Evolutionary conservation across 2,329 filamentous ascomycete genomes (phyloP).

Genomic region (Elsinoe arachidis): DNA sequence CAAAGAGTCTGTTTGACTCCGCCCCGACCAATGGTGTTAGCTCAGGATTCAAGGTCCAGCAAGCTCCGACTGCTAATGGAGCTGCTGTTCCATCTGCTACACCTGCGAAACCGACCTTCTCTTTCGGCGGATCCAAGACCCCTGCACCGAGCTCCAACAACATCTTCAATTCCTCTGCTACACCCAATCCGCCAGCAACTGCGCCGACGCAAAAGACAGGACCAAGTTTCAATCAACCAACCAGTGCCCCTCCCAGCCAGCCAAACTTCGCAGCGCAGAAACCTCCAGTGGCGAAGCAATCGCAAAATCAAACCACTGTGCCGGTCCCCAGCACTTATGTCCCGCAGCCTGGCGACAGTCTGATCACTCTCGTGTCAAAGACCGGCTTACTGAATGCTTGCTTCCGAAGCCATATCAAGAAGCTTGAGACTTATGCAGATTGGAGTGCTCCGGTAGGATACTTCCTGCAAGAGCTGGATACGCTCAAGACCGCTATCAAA

Average conservation of each 20-base stretch:
- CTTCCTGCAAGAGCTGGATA: conserved; percentile 4
- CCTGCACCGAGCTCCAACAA: conserved; percentile 2
- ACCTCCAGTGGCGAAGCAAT: not conserved
- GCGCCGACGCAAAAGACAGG: conserved; percentile 2
- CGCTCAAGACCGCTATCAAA: not conserved
- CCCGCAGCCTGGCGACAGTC: not conserved
- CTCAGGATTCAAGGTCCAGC: not conserved
- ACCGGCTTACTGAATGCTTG: conserved; percentile 1
- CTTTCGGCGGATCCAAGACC: conserved; percentile 2
- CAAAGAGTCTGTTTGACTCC: not conserved
- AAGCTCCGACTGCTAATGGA: not conserved
- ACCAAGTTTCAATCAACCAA: not conserved
- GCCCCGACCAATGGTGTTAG: not conserved
- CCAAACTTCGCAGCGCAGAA: not conserved
- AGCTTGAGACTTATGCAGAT: not conserved
- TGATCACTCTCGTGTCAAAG: conserved; percentile 1
- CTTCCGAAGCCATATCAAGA: conserved; percentile 7
- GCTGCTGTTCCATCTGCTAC: not conserved
- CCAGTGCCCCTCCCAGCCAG: not conserved
- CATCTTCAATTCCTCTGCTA: not conserved
- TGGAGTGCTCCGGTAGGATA: conserved; percentile 4
- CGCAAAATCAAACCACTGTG: not conserved
- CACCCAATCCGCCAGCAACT: conserved; percentile 6
- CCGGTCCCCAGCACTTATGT: not conserved
- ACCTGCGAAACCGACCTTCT: not conserved